Evolutionary conservation across 345 rosid species (phyloP).

Genomic region (Euphorbia tirucalli): DNA sequence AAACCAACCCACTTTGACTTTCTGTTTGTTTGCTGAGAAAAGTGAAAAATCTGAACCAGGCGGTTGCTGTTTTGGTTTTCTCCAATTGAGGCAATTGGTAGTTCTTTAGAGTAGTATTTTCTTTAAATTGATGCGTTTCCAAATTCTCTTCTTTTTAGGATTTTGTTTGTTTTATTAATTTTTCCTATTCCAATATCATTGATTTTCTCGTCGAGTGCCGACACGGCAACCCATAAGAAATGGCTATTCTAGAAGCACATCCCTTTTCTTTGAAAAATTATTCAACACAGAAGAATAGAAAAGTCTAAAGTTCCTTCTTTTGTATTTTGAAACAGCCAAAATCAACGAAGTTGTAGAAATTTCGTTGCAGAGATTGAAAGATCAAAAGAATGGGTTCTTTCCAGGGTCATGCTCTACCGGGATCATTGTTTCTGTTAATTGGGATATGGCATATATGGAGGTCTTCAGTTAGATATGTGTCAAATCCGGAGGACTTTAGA

Average conservation of each 20-base stretch:
- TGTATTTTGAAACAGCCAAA: conserved; percentile 7
- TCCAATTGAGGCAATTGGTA: too few relatives aligned
- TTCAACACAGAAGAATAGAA: background rate
- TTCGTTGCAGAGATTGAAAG: background rate
- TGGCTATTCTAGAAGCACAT: background rate
- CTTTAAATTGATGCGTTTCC: background rate
- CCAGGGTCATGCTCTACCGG: conserved; percentile 88
- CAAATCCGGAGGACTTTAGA: conserved; percentile 63
- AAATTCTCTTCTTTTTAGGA: background rate
- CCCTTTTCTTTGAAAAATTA: background rate
- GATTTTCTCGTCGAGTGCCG: conserved; percentile 6
- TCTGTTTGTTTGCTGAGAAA: conserved; percentile 12
- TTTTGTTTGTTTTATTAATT: too few relatives aligned
- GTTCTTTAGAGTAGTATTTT: background rate
- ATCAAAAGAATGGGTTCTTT: conserved; percentile 71
- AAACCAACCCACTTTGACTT: background rate
- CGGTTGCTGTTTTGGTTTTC: background rate
- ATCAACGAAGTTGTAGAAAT: too few relatives aligned
- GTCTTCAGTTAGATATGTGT: conserved; percentile 51
- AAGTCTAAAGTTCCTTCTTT: background rate
- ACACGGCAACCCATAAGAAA: background rate
- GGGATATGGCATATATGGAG: conserved; percentile 92
- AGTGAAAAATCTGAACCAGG: background rate
- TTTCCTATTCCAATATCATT: background rate
- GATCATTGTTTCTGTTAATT: conserved; percentile 69